Conservation (phyloP, 192 early-diverging fungal genomes). For the Chytriomyces hyalinus region DNA sequence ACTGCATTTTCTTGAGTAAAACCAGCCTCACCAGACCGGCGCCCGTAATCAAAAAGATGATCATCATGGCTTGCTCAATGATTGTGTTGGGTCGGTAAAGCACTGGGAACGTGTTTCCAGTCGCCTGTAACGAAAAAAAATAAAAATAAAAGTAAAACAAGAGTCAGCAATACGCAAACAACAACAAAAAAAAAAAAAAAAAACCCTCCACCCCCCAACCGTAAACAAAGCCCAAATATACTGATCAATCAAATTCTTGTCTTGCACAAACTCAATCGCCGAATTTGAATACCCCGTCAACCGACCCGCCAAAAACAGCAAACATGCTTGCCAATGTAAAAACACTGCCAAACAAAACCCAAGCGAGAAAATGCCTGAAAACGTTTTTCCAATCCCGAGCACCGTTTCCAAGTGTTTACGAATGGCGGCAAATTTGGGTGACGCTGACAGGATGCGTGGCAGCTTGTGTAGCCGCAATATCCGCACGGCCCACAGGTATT, state of each 20-base stretch:
- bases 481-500: not conserved
- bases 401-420: slow-evolving; percentile 11
- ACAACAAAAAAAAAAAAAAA: slow-evolving; percentile 18
- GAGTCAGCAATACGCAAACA: not conserved
- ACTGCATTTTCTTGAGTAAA: not conserved
- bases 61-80: slow-evolving; percentile 40
- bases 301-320: slow-evolving; percentile 39
- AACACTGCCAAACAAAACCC: slow-evolving; percentile 33
- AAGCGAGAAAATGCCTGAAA: slow-evolving; percentile 47
- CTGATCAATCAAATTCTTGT: slow-evolving; percentile 36
- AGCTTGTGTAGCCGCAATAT: slow-evolving; percentile 11
- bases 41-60: slow-evolving; percentile 42
- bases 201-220: not conserved
- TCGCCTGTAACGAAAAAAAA: slow-evolving; percentile 10
- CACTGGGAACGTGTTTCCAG: slow-evolving; percentile 45
- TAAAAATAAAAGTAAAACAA: not conserved
- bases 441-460: slow-evolving; percentile 7
- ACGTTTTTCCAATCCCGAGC: slow-evolving; percentile 44
- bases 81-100: slow-evolving; percentile 34
- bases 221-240: slow-evolving; percentile 47
- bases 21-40: slow-evolving; percentile 33
- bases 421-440: slow-evolving; percentile 4
- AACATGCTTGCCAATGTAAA: slow-evolving; percentile 50
- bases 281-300: slow-evolving; percentile 33
- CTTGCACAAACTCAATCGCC: slow-evolving; percentile 22